phyloP scores from a whole-genome alignment of 2,329 filamentous ascomycete species.

The Colletotrichum acutatum region DNA sequence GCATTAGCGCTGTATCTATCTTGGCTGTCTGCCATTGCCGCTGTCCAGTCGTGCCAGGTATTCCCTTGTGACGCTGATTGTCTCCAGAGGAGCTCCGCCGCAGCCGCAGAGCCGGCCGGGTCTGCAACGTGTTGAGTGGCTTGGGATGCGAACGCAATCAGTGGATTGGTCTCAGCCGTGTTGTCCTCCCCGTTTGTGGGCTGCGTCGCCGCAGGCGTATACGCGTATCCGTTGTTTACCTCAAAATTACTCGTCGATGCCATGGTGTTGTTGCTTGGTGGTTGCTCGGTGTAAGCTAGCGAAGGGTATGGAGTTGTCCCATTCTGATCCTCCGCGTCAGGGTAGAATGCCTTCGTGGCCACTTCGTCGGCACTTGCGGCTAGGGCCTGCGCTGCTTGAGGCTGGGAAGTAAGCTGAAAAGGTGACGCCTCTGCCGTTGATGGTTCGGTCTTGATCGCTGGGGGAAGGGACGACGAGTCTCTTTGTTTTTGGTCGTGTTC shows the following conservation, averaged over 20 bases:
- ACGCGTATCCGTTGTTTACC: constrained; percentile 28
- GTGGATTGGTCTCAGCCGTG: constrained; percentile 46
- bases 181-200: constrained; percentile 36
- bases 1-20: constrained; percentile 62
- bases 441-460: constrained; percentile 25
- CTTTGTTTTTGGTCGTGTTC: constrained; percentile 54
- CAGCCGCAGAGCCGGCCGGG: constrained; percentile 38
- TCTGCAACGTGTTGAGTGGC: constrained; percentile 47
- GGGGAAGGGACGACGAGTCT: constrained; percentile 8
- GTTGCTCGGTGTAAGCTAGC: constrained; percentile 44
- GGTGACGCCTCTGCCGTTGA: constrained; percentile 10
- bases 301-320: constrained; percentile 44
- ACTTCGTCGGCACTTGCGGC: constrained; percentile 31
- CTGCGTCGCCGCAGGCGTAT: constrained; percentile 19
- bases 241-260: constrained; percentile 28
- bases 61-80: constrained; percentile 47
- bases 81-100: constrained; percentile 47
- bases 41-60: constrained; percentile 66
- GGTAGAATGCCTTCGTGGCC: constrained; percentile 45
- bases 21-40: constrained; percentile 60
- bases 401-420: constrained; percentile 14
- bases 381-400: constrained; percentile 12
- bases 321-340: constrained; percentile 39
- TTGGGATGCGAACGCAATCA: constrained; percentile 54
- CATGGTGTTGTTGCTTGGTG: constrained; percentile 37